Base-by-base conservation (phyloP, 2,329 filamentous ascomycete genomes). In the Colletotrichum noveboracense region DNA sequence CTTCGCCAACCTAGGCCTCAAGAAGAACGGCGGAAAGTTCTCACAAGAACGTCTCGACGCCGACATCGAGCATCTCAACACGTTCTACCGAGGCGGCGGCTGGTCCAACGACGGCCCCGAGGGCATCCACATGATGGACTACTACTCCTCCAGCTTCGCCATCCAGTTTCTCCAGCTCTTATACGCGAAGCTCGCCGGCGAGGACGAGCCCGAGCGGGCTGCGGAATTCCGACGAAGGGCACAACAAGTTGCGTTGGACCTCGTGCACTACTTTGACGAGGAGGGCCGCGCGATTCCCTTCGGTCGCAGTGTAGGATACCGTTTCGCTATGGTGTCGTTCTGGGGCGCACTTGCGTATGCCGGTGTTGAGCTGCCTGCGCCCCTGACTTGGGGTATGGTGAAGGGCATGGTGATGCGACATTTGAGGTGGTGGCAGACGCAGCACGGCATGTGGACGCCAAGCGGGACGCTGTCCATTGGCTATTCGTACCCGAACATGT, bases 281-380 rank as follows among this genome's bases (percentile, higher is more conserved):
- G 89, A 94, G 81, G 94, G 92, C 7, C 89, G 93, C 28, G 89
- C 93, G 3, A 94, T 95, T 67, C 94, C 94, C 0, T 96, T 95
- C 78, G 94, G 94, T 5, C 90, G 94, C 64, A 95, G 93, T 68
- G 89, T 96, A 66, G 94, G 93, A 8, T 96, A 96, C 82, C 91
- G 94, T n/a, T 96, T 95, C 82, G 94, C 94, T 65, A 96, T 96
- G 92, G 92, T 93, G n/a, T 94, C 92, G 1, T 96, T 96, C 85
- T 96, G 94, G 94, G 93, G 93, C 14, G 93, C 94, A 0, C 85
- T 96, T 32, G 94, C 93, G 2, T 95, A 95, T 79, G 94, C 94
- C 6, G 92, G 92, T 78, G 92, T 95, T 66, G 93, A 95, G 69
- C 88, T 95, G 7, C 94, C 94, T 0, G 88, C 88, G 9, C 94